Evolutionary conservation across 2,329 filamentous ascomycete genomes (phyloP).

Genomic region (Paradendryphiella salina): DNA sequence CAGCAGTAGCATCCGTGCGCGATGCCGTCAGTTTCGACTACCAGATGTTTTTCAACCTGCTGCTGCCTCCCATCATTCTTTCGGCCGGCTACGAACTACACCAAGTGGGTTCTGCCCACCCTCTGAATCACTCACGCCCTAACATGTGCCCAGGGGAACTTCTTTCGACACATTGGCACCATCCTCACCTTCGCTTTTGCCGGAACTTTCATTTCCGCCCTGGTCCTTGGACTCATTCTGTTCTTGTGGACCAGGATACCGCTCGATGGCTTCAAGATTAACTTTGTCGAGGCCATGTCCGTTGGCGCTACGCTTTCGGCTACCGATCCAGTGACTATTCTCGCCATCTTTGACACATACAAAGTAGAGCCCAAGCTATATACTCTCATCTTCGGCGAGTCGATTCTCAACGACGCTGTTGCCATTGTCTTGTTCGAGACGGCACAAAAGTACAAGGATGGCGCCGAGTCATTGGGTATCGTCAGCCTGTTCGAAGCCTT

Average conservation of each 20-base stretch:
- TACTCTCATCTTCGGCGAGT: constrained; percentile 98
- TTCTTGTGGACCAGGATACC: constrained; percentile 88
- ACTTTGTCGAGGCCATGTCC: constrained; percentile 93
- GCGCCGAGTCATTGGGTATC: constrained; percentile 69
- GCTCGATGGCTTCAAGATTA: constrained; percentile 80
- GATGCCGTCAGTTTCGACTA: constrained; percentile 96
- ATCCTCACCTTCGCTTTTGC: constrained; percentile 98
- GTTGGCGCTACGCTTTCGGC: constrained; percentile 95
- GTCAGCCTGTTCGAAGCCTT: constrained; percentile 87
- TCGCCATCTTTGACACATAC: constrained; percentile 99
- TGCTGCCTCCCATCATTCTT: constrained; percentile 97
- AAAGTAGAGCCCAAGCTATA: constrained; percentile 99
- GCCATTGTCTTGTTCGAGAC: constrained; percentile 99
- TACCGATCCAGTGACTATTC: constrained; percentile 94
- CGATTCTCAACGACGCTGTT: constrained; percentile 96
- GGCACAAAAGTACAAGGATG: constrained; percentile 86
- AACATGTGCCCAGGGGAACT: constrained; percentile 67
- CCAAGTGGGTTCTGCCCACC: constrained; percentile 57
- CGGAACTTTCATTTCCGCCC: constrained; percentile 92
- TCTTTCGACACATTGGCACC: constrained; percentile 96
- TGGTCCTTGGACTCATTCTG: constrained; percentile 88
- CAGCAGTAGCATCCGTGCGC: constrained; percentile 79
- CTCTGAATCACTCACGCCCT: neutral
- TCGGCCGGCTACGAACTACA: constrained; percentile 97
- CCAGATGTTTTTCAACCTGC: constrained; percentile 98